These are phyloP conservation scores for Xerocomellus amylosporus DNA, from an alignment of 768 basidiomycete species.

Conservation along the genomic window DNA sequence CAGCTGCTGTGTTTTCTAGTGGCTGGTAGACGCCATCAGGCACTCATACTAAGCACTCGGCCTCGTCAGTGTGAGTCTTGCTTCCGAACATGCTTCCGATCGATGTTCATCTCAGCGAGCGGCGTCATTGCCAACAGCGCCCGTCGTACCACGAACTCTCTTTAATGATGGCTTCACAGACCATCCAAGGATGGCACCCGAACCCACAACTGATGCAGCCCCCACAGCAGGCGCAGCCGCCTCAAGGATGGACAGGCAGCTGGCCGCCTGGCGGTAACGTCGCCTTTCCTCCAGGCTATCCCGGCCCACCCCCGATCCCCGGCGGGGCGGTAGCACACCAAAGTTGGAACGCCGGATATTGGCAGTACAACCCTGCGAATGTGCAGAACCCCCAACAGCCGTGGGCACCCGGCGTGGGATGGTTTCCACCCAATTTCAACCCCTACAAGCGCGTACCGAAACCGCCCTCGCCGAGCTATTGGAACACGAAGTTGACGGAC, in stretches of 20 bases:
- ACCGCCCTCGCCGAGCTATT: conserved; percentile 63
- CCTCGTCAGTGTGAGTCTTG: conserved; percentile 1
- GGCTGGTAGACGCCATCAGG: background rate
- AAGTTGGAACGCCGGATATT: conserved; percentile 50
- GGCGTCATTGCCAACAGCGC: background rate
- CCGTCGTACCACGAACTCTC: background rate
- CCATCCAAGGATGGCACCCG: conserved; percentile 31
- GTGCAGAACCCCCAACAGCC: conserved; percentile 26
- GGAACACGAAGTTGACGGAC: conserved; percentile 51
- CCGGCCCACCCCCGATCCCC: conserved; percentile 56
- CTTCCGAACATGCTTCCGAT: background rate
- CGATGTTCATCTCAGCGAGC: conserved; percentile 6
- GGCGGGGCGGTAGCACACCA: conserved; percentile 43
- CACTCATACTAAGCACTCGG: background rate
- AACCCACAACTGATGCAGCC: conserved; percentile 35
- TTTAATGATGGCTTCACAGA: conserved; percentile 23
- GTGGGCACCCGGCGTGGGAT: conserved; percentile 35
- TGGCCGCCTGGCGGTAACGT: conserved; percentile 35
- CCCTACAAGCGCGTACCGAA: conserved; percentile 66
- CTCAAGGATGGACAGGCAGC: conserved; percentile 36
- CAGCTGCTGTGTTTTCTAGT: background rate
- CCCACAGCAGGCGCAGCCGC: conserved; percentile 15
- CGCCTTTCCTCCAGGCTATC: conserved; percentile 34
- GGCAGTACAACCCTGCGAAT: conserved; percentile 48
- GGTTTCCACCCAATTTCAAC: conserved; percentile 40